These are phyloP conservation scores for Rugosomyces carneus DNA, from an alignment of 1,284 basidiomycete species.

Conservation along the genomic window DNA sequence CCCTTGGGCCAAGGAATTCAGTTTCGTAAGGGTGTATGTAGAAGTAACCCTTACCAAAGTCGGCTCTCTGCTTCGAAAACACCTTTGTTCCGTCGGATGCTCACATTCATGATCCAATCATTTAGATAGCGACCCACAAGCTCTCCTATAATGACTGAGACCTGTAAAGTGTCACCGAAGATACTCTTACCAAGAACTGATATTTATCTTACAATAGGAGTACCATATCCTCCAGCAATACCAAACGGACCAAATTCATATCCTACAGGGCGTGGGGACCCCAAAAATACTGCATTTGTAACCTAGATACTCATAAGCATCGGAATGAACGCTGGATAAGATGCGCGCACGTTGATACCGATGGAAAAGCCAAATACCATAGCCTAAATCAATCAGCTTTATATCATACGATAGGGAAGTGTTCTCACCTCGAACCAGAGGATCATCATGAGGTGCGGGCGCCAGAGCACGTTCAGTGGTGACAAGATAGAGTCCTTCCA, in stretches of 20 bases:
- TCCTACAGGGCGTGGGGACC: constrained; percentile 48
- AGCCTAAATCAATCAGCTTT: constrained; percentile 28
- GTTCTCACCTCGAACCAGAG: constrained; percentile 49
- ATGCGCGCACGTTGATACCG: constrained; percentile 57
- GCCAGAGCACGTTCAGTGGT: constrained; percentile 53
- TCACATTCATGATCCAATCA: constrained; percentile 58
- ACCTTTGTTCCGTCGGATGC: constrained; percentile 54
- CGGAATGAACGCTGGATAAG: too few species aligned
- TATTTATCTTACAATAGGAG: constrained; percentile 48
- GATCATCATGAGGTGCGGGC: constrained; percentile 55
- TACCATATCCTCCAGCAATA: constrained; percentile 54
- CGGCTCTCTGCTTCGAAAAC: constrained; percentile 69
- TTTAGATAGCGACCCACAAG: constrained; percentile 60
- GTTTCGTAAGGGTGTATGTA: constrained; percentile 1
- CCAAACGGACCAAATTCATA: constrained; percentile 50
- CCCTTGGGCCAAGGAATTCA: constrained; percentile 31
- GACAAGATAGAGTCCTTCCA: constrained; percentile 45
- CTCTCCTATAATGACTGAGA: constrained; percentile 51
- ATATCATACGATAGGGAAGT: not conserved
- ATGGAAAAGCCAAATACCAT: constrained; percentile 64
- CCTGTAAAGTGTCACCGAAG: constrained; percentile 3
- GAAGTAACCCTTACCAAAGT: constrained; percentile 44
- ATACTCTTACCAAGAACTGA: not conserved
- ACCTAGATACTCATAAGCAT: too few species aligned
- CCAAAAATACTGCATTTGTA: constrained; percentile 67